Conservation (phyloP, 148 eudicot genomes). For the Camellia granthamiana region DNA sequence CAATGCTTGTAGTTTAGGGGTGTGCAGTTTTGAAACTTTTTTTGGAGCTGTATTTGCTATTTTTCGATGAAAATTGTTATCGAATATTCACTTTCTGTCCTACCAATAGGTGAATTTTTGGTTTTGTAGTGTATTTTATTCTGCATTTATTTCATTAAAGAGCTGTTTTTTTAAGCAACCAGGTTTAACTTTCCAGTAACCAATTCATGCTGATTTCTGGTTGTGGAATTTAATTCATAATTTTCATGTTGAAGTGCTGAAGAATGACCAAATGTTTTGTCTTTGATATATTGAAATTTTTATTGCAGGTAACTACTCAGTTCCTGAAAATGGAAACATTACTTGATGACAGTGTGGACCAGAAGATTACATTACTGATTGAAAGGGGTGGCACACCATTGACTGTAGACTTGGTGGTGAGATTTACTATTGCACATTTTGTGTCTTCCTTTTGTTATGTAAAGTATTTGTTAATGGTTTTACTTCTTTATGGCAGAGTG, state of each 20-base stretch:
- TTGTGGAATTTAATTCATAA: background rate
- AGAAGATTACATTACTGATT: constrained; percentile 68
- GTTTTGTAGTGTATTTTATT: background rate
- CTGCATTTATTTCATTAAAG: background rate
- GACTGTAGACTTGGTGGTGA: constrained; percentile 61
- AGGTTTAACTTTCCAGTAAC: background rate
- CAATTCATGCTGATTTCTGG: background rate
- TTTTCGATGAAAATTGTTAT: background rate
- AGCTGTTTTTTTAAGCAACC: background rate
- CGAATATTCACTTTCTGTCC: background rate
- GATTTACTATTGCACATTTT: constrained; percentile 16
- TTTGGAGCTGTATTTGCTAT: background rate
- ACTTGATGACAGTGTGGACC: constrained; percentile 78
- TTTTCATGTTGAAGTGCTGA: constrained; percentile 1
- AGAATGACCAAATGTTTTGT: constrained; percentile 4
- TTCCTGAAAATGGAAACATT: constrained; percentile 84
- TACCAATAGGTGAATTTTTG: background rate
- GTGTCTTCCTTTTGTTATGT: background rate
- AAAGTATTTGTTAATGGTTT: background rate
- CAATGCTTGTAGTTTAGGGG: no score
- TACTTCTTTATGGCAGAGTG: background rate
- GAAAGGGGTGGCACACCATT: constrained; percentile 91
- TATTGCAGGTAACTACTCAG: constrained; percentile 84
- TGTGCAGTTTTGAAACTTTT: background rate
- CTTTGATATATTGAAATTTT: constrained; percentile 11